Base-by-base conservation (phyloP, 2,329 filamentous ascomycete genomes). In the Hypomyces perniciosus region DNA sequence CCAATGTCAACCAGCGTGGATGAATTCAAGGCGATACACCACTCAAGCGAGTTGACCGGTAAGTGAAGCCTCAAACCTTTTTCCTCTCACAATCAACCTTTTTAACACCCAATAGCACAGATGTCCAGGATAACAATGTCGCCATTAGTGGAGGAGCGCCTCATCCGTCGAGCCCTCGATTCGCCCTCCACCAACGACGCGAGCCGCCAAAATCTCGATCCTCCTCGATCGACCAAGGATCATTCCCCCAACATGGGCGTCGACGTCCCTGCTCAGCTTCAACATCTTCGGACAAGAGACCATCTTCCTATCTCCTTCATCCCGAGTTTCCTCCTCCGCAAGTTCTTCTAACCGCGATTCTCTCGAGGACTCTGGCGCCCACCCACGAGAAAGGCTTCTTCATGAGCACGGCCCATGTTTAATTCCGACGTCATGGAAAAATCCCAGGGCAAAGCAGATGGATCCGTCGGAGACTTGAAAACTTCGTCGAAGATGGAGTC, bases 301-400 rank as follows among this genome's bases (percentile, higher is more conserved):
- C 0, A 65, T 79, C 0, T 68, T n/a, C n/a, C n/a, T n/a, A n/a
- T 93, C 13, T 89, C 85, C 1, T 89, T 83, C 75, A 85, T 95
- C 89, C 90, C 0, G 89, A 95, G 65, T n/a, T 75, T 75, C 41
- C 70, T 95, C 1, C 78, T 95, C 0, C 83, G 82, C 54, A 81
- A 85, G 56, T 79, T 92, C 71, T 95, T 95, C 72, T 95, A n/a
- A 95, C 65, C 81, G 88, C 12, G 89, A 93, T n/a, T n/a, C n/a
- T 59, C 77, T 95, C 3, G 71, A 84, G 59, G 83, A 90, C 57
- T n/a, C 76, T 95, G 5, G 80, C 87, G 0, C 89, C 89, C 0
- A 70, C 78, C 1, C 72, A 78, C 13, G 73, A 79, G 28, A 84
- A 85, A 61, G 88, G 88, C 7, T 71, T 93, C n/a, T 95, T 90